phyloP scores from a whole-genome alignment of 495 filamentous ascomycete genomes.

The Aspergillus avenaceus region DNA sequence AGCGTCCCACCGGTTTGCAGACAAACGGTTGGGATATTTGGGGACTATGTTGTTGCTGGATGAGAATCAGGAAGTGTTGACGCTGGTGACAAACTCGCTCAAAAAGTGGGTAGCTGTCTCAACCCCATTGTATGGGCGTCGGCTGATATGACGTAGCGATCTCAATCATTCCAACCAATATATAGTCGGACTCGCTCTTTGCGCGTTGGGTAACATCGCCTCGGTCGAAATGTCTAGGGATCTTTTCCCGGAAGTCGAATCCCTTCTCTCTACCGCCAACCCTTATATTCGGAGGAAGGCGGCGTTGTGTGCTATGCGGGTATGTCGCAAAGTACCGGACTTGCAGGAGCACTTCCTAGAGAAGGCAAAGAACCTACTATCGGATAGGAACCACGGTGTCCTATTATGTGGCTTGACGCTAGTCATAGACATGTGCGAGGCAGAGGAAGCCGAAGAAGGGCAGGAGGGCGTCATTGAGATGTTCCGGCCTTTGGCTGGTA shows the following conservation, averaged over 20 bases:
- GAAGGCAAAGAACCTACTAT: constrained; percentile 82
- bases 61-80: constrained; percentile 97
- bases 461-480: constrained; percentile 83
- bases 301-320: constrained; percentile 98
- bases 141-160: constrained; percentile 57
- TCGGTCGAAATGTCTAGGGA: constrained; percentile 99
- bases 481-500: constrained; percentile 75
- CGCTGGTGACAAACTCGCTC: constrained; percentile 92
- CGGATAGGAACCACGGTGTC: constrained; percentile 92
- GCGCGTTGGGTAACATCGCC: constrained; percentile 94
- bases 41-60: constrained; percentile 95
- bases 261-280: constrained; percentile 83
- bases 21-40: constrained; percentile 93
- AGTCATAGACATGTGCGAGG: constrained; percentile 88
- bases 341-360: constrained; percentile 96
- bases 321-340: constrained; percentile 96
- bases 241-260: constrained; percentile 91
- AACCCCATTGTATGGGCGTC: background rate
- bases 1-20: constrained; percentile 93
- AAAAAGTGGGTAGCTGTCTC: constrained; percentile 65
- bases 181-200: constrained; percentile 92
- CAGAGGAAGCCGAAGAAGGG: constrained; percentile 82
- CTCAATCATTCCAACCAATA: constrained; percentile 97
- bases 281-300: constrained; percentile 97
- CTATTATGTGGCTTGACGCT: constrained; percentile 88